Conservation (phyloP, 768 basidiomycete genomes). For the Thelephora aurantiotincta region DNA sequence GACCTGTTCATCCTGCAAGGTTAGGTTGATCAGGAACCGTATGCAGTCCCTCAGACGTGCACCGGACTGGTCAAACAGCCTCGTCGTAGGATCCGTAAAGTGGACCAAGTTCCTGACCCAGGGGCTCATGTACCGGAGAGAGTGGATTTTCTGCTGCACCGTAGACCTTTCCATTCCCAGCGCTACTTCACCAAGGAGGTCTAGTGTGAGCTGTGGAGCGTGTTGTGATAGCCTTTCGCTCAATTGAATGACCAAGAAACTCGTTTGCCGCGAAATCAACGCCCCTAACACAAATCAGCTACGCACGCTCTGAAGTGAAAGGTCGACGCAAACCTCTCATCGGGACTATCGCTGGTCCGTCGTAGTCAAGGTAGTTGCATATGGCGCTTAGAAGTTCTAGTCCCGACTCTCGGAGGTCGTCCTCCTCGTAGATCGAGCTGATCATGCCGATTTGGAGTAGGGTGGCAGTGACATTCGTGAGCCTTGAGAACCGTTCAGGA, state of each 20-base stretch:
- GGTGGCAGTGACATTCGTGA: conserved; percentile 76
- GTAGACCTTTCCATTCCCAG: conserved; percentile 41
- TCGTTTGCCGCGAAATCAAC: conserved; percentile 54
- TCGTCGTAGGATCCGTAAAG: conserved; percentile 55
- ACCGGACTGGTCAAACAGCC: conserved; percentile 59
- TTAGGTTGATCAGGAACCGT: conserved; percentile 64
- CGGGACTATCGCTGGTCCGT: conserved; percentile 56
- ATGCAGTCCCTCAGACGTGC: conserved; percentile 71
- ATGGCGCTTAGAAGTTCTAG: conserved; percentile 71
- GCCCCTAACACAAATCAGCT: conserved; percentile 29
- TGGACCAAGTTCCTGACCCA: conserved; percentile 74
- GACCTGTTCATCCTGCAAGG: conserved; percentile 62
- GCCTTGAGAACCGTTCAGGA: conserved; percentile 55
- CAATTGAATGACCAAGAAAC: conserved; percentile 44
- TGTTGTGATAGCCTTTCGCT: conserved; percentile 62
- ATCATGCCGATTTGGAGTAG: conserved; percentile 79
- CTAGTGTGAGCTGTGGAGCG: conserved; percentile 74
- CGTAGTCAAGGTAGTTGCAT: conserved; percentile 64
- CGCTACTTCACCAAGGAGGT: conserved; percentile 79
- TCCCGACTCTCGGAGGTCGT: conserved; percentile 64
- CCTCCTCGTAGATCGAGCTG: conserved; percentile 59
- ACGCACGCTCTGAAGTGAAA: not conserved
- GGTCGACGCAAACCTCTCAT: conserved; percentile 38
- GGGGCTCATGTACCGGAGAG: conserved; percentile 71
- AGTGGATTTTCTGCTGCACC: conserved; percentile 46